Evolutionary conservation across 768 basidiomycete species (phyloP), one percentile per base, ranked within the genome.

Genomic region (Amyloporia xantha): DNA sequence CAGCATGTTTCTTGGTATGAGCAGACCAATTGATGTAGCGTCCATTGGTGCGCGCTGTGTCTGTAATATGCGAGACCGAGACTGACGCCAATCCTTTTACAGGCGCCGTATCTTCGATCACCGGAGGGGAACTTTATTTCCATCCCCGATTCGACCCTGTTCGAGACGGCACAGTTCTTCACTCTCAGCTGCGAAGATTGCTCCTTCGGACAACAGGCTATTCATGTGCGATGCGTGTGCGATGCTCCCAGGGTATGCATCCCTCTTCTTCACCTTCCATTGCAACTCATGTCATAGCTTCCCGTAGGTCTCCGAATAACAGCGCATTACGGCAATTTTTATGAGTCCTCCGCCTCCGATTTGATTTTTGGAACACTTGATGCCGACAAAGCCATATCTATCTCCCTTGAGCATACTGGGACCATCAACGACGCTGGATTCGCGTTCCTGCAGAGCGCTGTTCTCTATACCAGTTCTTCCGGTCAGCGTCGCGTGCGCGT

Each of bases 81-180:
- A 10, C 30, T 39, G 38, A 9, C 10, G 6, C 25, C 7, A 2
- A 19, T 39, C 10, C 20, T 6, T 39, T n/a, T 39, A 11, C 51
- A 84, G 87, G 86, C 37, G 66, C 74, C 3, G 74, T 93, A 5
- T 62, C 86, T 0, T 81, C 81, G 0, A 62, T 81, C 10, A 91
- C 91, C 5, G 96, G 96, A 12, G 96, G 96, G 17, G 91, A 93
- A 49, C 59, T 95, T 1, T 94, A 86, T 67, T 95, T 85, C 70
- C 87, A 94, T 59, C 96, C 95, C 7, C 78, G 89, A n/a, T 99
- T 91, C 63, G 76, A 84, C 45, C 74, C 79, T 2, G 63, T 66
- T 5, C 76, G 86, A 42, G 92, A 96, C 62, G 74, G 73, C 6
- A 58, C 70, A 6, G 69, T 79, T 4, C 59, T 99, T 11, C 67